Evolutionary conservation across 2,329 filamentous ascomycete species (phyloP).

Genomic region (Aspergillus pseudoglaucus): DNA sequence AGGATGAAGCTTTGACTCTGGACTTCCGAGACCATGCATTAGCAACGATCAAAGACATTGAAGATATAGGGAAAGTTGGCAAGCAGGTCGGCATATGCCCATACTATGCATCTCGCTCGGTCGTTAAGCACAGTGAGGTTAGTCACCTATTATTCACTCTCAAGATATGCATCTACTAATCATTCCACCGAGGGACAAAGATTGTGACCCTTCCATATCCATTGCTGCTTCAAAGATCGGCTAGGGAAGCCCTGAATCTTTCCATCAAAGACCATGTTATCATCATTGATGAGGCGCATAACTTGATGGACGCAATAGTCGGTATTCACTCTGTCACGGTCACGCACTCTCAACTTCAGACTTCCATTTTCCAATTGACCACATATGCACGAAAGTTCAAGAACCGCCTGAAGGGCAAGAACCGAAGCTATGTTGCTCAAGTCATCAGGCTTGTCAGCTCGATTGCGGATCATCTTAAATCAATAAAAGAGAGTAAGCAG

Average conservation of each 20-base stretch:
- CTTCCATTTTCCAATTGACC: constrained; percentile 67
- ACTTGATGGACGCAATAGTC: constrained; percentile 90
- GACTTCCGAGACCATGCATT: constrained; percentile 80
- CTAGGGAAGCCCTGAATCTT: constrained; percentile 79
- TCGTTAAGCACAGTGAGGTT: constrained; percentile 71
- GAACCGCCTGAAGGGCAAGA: constrained; percentile 81
- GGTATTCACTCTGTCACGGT: constrained; percentile 78
- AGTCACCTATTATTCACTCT: constrained; percentile 9
- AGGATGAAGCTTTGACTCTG: constrained; percentile 63
- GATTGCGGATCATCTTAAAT: constrained; percentile 62
- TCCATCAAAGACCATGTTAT: constrained; percentile 82
- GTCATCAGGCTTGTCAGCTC: constrained; percentile 77
- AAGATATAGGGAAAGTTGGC: constrained; percentile 75
- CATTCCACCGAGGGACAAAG: constrained; percentile 26
- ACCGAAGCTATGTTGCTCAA: constrained; percentile 85
- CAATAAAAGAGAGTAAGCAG: constrained; percentile 35
- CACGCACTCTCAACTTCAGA: constrained; percentile 63
- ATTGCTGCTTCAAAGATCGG: constrained; percentile 75
- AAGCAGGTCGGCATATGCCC: constrained; percentile 77
- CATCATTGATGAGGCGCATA: constrained; percentile 97
- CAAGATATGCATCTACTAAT: not conserved
- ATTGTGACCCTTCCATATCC: constrained; percentile 92
- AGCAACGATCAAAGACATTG: constrained; percentile 84
- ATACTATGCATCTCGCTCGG: constrained; percentile 88
- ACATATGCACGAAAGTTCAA: constrained; percentile 83